Evolutionary conservation across 148 eudicot species (phyloP).

Genomic region (Rhododendron henanense): DNA sequence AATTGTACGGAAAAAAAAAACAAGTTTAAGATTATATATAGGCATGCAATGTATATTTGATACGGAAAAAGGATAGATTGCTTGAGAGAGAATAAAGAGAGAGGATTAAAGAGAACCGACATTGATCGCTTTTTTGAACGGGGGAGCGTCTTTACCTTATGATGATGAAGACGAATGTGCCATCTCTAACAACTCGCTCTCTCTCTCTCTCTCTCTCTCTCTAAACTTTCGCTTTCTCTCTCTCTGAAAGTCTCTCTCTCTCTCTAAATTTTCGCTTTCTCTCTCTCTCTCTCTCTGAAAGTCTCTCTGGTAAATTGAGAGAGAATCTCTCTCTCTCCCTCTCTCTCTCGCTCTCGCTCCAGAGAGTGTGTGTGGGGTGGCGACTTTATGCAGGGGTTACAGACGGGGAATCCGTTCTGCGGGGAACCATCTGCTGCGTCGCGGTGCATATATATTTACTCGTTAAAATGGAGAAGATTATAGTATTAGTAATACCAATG

Average conservation of each 20-base stretch:
- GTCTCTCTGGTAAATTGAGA: neutral
- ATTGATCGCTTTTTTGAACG: conserved; percentile 17
- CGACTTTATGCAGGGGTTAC: conserved; percentile 15
- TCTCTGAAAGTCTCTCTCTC: neutral
- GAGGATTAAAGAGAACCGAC: conserved; percentile 30
- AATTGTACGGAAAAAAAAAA: neutral
- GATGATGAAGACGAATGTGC: neutral
- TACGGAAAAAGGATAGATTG: neutral
- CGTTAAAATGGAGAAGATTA: too few species aligned
- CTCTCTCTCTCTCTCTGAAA: neutral
- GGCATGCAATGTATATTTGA: neutral
- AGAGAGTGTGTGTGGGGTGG: neutral
- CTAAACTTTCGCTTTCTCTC: neutral
- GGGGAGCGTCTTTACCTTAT: conserved; percentile 3
- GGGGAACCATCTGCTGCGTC: neutral
- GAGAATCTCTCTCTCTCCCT: conserved; percentile 6
- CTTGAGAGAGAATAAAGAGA: conserved; percentile 6
- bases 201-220: conserved; percentile 20
- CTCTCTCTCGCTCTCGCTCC: conserved; percentile 10
- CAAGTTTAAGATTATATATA: neutral
- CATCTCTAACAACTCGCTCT: neutral
- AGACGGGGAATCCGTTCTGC: neutral
- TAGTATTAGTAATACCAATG: too few species aligned
- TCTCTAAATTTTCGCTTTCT: conserved; percentile 8
- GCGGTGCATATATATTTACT: neutral